Evolutionary conservation across 2,329 filamentous ascomycete genomes (phyloP).

Genomic region (Cladosporium oxysporum): DNA sequence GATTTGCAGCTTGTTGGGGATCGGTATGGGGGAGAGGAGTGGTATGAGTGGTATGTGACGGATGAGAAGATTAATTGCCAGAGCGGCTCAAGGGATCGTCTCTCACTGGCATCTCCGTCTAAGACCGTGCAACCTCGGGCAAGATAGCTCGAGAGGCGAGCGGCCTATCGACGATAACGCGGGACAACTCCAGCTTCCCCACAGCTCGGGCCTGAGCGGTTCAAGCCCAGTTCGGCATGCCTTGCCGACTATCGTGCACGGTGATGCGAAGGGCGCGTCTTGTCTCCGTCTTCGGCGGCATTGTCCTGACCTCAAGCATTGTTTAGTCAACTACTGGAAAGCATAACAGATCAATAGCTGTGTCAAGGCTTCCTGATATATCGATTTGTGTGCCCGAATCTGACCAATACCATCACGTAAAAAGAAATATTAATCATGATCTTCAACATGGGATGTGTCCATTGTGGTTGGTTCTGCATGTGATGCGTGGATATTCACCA

Average conservation of each 20-base stretch:
- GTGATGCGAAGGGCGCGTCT: not conserved
- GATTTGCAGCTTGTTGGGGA: not conserved
- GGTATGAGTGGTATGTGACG: not conserved
- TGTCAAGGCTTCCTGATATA: not conserved
- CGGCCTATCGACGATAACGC: slow-evolving; percentile 4
- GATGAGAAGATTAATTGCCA: not conserved
- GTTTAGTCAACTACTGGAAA: not conserved
- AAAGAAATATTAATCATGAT: not conserved
- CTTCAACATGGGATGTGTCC: not conserved
- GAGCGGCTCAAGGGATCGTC: slow-evolving; percentile 1
- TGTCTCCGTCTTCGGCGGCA: not conserved
- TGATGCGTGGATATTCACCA: not conserved
- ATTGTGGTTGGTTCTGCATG: not conserved
- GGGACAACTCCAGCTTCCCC: slow-evolving; percentile 6
- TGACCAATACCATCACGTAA: not conserved
- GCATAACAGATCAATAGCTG: not conserved
- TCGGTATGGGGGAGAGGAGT: not conserved
- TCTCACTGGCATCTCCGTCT: not conserved
- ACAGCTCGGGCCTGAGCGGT: not conserved
- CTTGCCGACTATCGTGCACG: slow-evolving; percentile 2
- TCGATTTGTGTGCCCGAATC: not conserved
- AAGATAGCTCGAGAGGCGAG: not conserved
- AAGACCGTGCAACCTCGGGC: not conserved
- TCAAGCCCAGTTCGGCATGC: not conserved
- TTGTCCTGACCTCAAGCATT: not conserved